Base-by-base conservation (phyloP, 441 rosid genomes). In the Raphanus hybrid region DNA sequence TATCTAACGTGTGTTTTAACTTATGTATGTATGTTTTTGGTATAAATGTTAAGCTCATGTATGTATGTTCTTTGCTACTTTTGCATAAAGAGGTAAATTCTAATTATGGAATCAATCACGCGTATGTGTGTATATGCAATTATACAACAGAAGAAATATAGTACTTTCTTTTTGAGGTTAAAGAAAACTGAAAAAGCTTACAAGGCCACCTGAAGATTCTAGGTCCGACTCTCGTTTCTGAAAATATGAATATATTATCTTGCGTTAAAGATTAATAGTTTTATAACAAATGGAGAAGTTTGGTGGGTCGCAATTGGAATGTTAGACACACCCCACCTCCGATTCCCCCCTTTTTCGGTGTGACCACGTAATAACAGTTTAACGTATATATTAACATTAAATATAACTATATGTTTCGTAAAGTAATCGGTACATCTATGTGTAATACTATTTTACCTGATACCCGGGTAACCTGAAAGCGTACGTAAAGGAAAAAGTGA, bases 231-330 rank as follows among this genome's bases (percentile, higher is more conserved):
- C 32, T 57, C 4, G 32, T 29, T 65, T 54, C 18, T 58, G 50
- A 37, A 52, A 23, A 52, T 61, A 37, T 23, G 32, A 70, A 59
- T 70, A 61, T 48, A 18, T 69, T 69, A 15, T 23, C 27, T 54
- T 52, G 14, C 41, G n/a, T 71, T 57, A 5, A 7, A 64, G 20
- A 43, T 35, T 57, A 62, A 72, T 43, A 27, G 20, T 1, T 45
- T 65, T 52, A 67, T 52, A 52, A 37, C 11, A 27, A 66, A 78
- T 73, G 69, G 74, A 67, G 77, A 67, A 52, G 77, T 67, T 72
- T 60, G 81, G 81, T 78, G 81, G 81, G 74, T 78, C 74, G 81
- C 81, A 72, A 78, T 72, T 78, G 81, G 81, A 78, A 27, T 60
- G 74, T 35, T 77, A 77, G 81, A 71, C 77, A 78, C 9, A 61